Conservation (phyloP, 371 early-diverging fungal species). For the Ordospora pajunii region DNA sequence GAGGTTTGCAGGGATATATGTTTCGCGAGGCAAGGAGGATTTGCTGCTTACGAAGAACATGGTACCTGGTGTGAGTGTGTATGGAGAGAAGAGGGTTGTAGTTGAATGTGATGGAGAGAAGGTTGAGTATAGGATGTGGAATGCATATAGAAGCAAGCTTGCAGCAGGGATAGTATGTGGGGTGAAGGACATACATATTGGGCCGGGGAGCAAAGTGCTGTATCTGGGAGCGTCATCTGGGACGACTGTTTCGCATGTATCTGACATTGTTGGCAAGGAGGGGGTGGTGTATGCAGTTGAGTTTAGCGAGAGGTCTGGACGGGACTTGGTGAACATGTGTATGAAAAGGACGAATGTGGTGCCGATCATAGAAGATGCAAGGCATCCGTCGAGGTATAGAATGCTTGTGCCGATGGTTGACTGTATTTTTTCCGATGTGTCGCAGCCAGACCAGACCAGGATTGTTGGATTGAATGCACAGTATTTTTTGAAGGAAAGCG, state of each 20-base stretch:
- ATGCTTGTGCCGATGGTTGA: constrained; percentile 99
- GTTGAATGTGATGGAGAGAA: constrained; percentile 78
- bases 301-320: constrained; percentile 97
- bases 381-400: constrained; percentile 98
- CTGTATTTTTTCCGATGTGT: constrained; percentile 97
- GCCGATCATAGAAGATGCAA: constrained; percentile 99
- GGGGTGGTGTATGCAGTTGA: constrained; percentile 91
- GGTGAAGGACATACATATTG: constrained; percentile 86
- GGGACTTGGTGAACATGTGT: constrained; percentile 98
- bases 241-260: constrained; percentile 98
- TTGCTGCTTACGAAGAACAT: constrained; percentile 92
- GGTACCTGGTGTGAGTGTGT: constrained; percentile 91
- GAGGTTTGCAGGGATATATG: constrained; percentile 86
- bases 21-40: constrained; percentile 97
- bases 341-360: constrained; percentile 99
- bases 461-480: constrained; percentile 96
- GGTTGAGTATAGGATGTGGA: constrained; percentile 99
- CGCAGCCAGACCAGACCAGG: constrained; percentile 99
- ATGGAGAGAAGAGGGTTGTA: constrained; percentile 93
- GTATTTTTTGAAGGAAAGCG: constrained; percentile 90
- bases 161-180: constrained; percentile 98
- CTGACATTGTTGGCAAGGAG: constrained; percentile 92
- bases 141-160: constrained; percentile 97
- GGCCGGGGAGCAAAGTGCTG: constrained; percentile 90
- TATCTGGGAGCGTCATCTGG: constrained; percentile 96